Evolutionary conservation across 2,329 filamentous ascomycete species (phyloP).

Genomic region (Colletotrichum paranaense): DNA sequence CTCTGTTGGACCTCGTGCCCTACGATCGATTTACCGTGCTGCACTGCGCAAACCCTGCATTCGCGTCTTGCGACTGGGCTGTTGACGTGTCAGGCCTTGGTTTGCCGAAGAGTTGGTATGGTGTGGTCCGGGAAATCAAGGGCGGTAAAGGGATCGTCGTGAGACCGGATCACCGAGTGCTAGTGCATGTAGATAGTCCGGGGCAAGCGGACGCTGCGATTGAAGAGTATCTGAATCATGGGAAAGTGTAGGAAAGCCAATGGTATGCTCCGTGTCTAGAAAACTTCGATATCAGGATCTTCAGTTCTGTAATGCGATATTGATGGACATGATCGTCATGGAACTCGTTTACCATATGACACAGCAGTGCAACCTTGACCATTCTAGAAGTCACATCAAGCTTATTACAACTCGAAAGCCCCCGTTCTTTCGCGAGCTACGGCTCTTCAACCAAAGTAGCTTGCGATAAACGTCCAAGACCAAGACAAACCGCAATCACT

Average conservation of each 20-base stretch:
- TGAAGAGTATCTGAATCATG: not conserved
- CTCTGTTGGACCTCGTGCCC: constrained; percentile 19
- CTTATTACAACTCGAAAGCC: too few relatives aligned
- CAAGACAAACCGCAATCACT: not conserved
- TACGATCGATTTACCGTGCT: constrained; percentile 28
- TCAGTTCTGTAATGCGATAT: too few relatives aligned
- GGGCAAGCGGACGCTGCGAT: constrained; percentile 6
- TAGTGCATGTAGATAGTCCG: constrained; percentile 7
- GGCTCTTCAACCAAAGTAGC: too few relatives aligned
- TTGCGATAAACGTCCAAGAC: not conserved
- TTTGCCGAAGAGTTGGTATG: constrained; percentile 12
- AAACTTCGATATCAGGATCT: too few relatives aligned
- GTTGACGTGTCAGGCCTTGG: constrained; percentile 12
- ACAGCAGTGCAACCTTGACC: too few relatives aligned
- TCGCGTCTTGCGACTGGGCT: constrained; percentile 25
- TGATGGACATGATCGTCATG: too few relatives aligned
- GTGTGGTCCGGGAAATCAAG: constrained; percentile 17
- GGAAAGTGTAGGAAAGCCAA: not conserved
- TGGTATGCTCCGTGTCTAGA: not conserved
- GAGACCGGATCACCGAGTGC: constrained; percentile 25
- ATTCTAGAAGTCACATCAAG: too few relatives aligned
- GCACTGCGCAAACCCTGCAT: constrained; percentile 6
- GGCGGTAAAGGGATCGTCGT: constrained; percentile 17
- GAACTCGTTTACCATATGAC: too few relatives aligned
- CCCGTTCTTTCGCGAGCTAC: too few relatives aligned